These are phyloP conservation scores for Chaetomiaceae sp. DNA, from an alignment of 2,329 filamentous ascomycete genomes.

Conservation along the genomic window DNA sequence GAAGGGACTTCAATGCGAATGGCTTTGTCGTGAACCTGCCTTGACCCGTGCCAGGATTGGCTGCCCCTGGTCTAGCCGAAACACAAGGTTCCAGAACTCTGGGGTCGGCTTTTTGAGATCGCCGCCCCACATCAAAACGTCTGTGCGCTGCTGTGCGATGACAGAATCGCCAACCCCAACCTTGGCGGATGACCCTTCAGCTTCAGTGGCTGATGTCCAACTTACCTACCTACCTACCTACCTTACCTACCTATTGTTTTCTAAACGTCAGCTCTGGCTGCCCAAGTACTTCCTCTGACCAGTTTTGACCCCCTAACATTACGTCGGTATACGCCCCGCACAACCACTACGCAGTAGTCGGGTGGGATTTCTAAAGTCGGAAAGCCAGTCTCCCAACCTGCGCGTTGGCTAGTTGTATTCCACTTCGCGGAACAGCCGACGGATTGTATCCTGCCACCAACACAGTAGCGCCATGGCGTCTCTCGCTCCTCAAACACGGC, in stretches of 20 bases:
- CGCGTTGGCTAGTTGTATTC: not conserved
- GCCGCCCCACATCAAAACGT: conserved; percentile 7
- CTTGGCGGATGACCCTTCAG: too few relatives aligned
- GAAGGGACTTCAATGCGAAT: not conserved
- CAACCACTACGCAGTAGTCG: too few relatives aligned
- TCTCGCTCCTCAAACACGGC: conserved; percentile 1
- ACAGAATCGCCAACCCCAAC: too few relatives aligned
- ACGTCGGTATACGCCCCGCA: too few relatives aligned
- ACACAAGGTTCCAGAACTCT: conserved; percentile 7
- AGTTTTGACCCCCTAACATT: too few relatives aligned
- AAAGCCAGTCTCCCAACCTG: too few relatives aligned
- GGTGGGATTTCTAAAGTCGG: too few relatives aligned
- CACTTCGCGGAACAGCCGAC: not conserved
- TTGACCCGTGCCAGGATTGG: not conserved
- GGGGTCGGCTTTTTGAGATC: conserved; percentile 5
- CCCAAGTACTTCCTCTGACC: too few relatives aligned
- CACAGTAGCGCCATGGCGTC: conserved; percentile 14
- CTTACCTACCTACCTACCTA: too few relatives aligned
- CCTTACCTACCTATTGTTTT: too few relatives aligned
- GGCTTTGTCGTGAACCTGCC: not conserved
- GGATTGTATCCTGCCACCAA: not conserved
- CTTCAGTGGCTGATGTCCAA: too few relatives aligned
- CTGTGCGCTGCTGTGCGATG: conserved; percentile 5
- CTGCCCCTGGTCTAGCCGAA: not conserved
- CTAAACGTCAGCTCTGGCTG: too few relatives aligned